Conservation (phyloP, 768 basidiomycete species). For the Aureoboletus auriporus region DNA sequence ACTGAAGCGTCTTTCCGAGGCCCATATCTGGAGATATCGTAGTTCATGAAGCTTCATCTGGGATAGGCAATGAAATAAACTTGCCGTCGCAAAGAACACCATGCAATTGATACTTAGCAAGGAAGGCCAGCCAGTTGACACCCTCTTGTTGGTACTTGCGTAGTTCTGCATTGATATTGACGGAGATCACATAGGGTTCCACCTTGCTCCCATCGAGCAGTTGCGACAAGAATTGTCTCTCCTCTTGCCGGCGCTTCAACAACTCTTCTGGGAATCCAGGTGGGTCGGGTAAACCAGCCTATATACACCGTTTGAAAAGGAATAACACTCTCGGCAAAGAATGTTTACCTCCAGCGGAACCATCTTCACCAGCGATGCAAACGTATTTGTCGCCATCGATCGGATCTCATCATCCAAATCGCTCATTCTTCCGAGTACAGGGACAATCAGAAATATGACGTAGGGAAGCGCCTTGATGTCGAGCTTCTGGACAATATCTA, state of each 20-base stretch:
- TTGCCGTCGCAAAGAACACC: constrained; percentile 96
- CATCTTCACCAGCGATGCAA: constrained; percentile 97
- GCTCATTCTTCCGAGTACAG: constrained; percentile 95
- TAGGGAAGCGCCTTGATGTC: constrained; percentile 96
- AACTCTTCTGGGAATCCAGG: constrained; percentile 87
- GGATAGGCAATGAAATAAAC: constrained; percentile 14
- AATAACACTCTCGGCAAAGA: not conserved
- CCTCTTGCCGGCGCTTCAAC: constrained; percentile 77
- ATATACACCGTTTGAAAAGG: not conserved
- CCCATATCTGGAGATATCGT: constrained; percentile 77
- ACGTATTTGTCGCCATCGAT: constrained; percentile 93
- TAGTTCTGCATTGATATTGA: constrained; percentile 87
- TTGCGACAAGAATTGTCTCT: constrained; percentile 90
- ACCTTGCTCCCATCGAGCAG: constrained; percentile 94
- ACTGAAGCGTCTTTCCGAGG: constrained; percentile 95
- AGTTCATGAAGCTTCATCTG: not conserved
- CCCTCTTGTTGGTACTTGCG: constrained; percentile 98
- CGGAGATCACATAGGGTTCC: constrained; percentile 82
- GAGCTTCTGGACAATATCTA: constrained; percentile 88
- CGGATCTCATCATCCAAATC: constrained; percentile 90
- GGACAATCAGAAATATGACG: constrained; percentile 94
- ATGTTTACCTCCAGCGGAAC: constrained; percentile 85
- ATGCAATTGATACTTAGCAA: constrained; percentile 96
- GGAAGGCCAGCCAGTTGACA: constrained; percentile 97
- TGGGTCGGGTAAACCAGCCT: constrained; percentile 98